Base-by-base conservation (phyloP, 352 stramenopile genomes). In the Phytophthora pluvialis region DNA sequence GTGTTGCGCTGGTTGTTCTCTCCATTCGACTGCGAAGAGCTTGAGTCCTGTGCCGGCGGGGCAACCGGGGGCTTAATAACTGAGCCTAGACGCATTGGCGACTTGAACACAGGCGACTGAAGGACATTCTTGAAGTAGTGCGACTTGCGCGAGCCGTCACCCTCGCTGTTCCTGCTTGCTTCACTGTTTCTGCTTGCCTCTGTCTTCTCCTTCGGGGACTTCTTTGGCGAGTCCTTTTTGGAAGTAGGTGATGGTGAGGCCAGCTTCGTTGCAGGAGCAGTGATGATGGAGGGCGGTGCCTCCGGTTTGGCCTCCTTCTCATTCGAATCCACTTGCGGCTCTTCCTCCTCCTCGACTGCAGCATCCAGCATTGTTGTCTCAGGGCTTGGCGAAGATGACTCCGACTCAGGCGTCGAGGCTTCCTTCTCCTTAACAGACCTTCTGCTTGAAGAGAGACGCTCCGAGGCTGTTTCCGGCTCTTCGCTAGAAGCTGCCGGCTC, bases 51-150 rank as follows among this genome's bases (percentile, higher is more conserved):
- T 39, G 38, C 61, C 10, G 64, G 54, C 16, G 79, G 73, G 15
- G 75, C 70, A 11, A 78, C 72, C 15, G 78, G 67, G 12, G 79
- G 61, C 62, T 88, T 88, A 68, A 94, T 94, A 45, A 94, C 80
- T 0, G 83, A 89, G 3, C 86, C 83, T 4, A 93, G 66, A 11
- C 83, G 81, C 79, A 93, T 93, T 13, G 85, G 81, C 8, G 78
- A 81, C 60, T 91, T 90, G 61, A 94, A 93, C 46, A 93, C 86
- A 28, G 87, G 87, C 6, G 87, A 92, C 61, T 93, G 84, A 28
- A 95, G 68, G 45, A 95, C 86, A 38, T 91, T 88, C 68, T 93
- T 93, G 52, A 95, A 87, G 74, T 95, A 95, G 47, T 88, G 76
- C 28, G 85, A 95, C 61, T 91, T 94, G 33, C 82, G 75, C 15